Percentiles rank a stretch among this genome's conserved stretches.
These are phyloP conservation scores for Talaromyces sp. DNA, from an alignment of 2,329 filamentous ascomycete species.

Conservation along the genomic window DNA sequence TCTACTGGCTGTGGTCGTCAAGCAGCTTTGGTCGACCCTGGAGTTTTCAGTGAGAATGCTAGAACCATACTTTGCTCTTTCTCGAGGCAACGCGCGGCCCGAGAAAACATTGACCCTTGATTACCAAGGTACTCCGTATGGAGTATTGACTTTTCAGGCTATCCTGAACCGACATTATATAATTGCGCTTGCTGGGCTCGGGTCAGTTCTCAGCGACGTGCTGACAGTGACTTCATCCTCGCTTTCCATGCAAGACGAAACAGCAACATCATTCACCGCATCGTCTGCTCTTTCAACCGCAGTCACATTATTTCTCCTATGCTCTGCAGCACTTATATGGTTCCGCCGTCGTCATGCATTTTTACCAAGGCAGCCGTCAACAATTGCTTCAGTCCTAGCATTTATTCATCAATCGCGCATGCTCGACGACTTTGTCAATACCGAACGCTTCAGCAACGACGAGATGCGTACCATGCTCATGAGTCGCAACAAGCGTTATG, in stretches of 20 bases:
- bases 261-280: constrained; percentile 58
- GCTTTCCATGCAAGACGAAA: constrained; percentile 43
- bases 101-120: constrained; percentile 44
- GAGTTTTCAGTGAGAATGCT: constrained; percentile 45
- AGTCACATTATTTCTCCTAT: constrained; percentile 62
- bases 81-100: constrained; percentile 38
- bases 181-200: constrained; percentile 40
- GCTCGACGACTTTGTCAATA: constrained; percentile 69
- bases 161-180: constrained; percentile 41
- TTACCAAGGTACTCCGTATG: constrained; percentile 45
- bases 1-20: constrained; percentile 40
- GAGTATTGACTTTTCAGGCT: constrained; percentile 39
- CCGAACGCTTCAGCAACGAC: constrained; percentile 56
- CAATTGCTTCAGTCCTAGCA: constrained; percentile 69
- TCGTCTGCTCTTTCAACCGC: constrained; percentile 57
- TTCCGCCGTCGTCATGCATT: constrained; percentile 62
- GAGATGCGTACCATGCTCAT: constrained; percentile 60
- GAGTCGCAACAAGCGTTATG: constrained; percentile 62
- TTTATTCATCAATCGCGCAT: constrained; percentile 79
- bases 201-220: constrained; percentile 42
- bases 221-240: constrained; percentile 46
- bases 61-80: constrained; percentile 45
- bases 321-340: constrained; percentile 58
- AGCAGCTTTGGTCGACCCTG: constrained; percentile 44
- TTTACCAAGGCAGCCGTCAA: constrained; percentile 71